These are phyloP conservation scores for Henckelia pumila DNA, from an alignment of 257 asterid species.

Conservation along the genomic window DNA sequence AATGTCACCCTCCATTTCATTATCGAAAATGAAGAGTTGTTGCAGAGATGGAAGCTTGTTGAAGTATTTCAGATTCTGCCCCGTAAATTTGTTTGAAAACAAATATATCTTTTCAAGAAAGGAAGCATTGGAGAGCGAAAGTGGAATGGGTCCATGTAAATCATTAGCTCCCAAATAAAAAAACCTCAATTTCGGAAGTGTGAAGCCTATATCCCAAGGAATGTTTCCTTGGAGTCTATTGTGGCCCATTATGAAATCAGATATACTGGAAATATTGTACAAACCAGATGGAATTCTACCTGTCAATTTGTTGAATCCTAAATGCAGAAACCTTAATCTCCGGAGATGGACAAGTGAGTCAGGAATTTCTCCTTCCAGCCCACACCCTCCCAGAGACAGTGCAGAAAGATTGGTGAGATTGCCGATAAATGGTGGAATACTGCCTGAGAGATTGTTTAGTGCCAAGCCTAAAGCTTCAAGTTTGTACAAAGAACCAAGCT, in stretches of 20 bases:
- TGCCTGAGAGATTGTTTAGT: slow-evolving; percentile 24
- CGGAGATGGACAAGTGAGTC: slow-evolving; percentile 13
- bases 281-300: slow-evolving; percentile 26
- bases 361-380: slow-evolving; percentile 28
- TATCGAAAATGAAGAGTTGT: slow-evolving; percentile 19
- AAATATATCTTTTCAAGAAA: slow-evolving; percentile 22
- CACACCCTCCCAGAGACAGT: slow-evolving; percentile 14
- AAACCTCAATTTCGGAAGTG: slow-evolving; percentile 24
- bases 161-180: slow-evolving; percentile 23
- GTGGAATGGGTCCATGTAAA: slow-evolving; percentile 30
- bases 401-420: slow-evolving; percentile 18
- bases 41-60: slow-evolving; percentile 22
- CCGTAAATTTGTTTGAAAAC: slow-evolving; percentile 21
- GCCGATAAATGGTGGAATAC: slow-evolving; percentile 30
- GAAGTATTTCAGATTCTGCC: slow-evolving; percentile 16
- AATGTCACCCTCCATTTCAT: slow-evolving; percentile 27
- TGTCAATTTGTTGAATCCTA: slow-evolving; percentile 19
- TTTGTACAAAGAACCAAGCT: slow-evolving; percentile 21
- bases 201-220: slow-evolving; percentile 25
- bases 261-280: slow-evolving; percentile 24
- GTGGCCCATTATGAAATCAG: slow-evolving; percentile 6
- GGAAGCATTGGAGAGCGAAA: slow-evolving; percentile 33
- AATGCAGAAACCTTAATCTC: slow-evolving; percentile 1
- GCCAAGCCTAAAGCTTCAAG: slow-evolving; percentile 15
- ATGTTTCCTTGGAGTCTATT: slow-evolving; percentile 26